These are phyloP conservation scores for Logfia minima DNA, from an alignment of 129 eudicot species.

Conservation along the genomic window DNA sequence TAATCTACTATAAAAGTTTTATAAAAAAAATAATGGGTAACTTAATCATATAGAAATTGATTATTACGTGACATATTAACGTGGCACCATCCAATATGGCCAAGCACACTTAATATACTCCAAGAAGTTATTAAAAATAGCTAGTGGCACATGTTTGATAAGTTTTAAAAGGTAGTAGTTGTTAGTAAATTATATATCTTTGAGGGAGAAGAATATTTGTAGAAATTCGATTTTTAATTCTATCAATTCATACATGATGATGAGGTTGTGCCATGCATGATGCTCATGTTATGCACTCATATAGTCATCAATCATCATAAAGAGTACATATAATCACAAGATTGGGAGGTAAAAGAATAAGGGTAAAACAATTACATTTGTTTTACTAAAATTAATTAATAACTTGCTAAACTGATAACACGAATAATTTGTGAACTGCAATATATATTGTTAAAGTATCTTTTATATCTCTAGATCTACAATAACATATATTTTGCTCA, in stretches of 20 bases:
- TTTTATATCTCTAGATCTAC: too few species aligned
- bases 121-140: not conserved
- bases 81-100: constrained; percentile 8
- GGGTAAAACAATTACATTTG: not conserved
- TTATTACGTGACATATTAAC: constrained; percentile 6
- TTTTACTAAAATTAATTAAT: too few species aligned
- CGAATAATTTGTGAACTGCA: too few species aligned
- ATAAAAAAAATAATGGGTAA: too few species aligned
- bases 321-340: too few species aligned
- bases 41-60: too few species aligned
- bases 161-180: constrained; percentile 16
- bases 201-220: constrained; percentile 2
- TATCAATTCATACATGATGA: constrained; percentile 9
- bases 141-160: not conserved
- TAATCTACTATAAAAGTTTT: too few species aligned
- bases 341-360: not conserved
- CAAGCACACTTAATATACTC: not conserved
- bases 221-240: constrained; percentile 21
- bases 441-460: too few species aligned
- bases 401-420: too few species aligned
- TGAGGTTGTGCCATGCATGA: constrained; percentile 22
- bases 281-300: constrained; percentile 2
- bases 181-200: not conserved
- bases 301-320: too few species aligned
- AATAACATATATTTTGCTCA: too few species aligned